Conservation (phyloP, 495 filamentous ascomycete genomes). For the Aspergillus wentii region DNA sequence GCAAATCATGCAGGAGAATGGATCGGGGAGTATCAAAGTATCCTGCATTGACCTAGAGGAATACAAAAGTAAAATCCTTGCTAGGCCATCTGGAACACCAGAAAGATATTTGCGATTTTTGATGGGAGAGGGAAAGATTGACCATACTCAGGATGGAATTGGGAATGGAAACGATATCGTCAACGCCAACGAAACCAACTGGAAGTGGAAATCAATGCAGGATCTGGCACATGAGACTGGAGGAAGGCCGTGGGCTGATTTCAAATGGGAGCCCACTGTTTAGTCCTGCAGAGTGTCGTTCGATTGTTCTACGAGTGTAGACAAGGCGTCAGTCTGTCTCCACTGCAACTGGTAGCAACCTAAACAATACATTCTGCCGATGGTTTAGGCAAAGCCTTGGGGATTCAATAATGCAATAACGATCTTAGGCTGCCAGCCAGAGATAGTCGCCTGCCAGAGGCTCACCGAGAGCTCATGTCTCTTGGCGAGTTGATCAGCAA, state of each 20-base stretch:
- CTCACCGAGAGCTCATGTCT: too few species aligned
- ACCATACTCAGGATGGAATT: slow-evolving; percentile 13
- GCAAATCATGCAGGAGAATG: slow-evolving; percentile 13
- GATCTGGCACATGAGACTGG: slow-evolving; percentile 12
- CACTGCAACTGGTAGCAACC: too few species aligned
- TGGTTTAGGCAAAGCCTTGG: too few species aligned
- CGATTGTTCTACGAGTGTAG: too few species aligned
- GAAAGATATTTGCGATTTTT: slow-evolving; percentile 18
- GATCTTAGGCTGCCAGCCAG: too few species aligned
- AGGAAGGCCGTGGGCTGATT: slow-evolving; percentile 17
- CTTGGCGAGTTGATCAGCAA: too few species aligned
- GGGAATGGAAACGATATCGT: slow-evolving; percentile 15
- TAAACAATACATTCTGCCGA: too few species aligned
- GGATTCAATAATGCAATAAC: too few species aligned
- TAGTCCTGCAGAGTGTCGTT: too few species aligned
- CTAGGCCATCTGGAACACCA: slow-evolving; percentile 7
- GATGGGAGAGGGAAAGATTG: slow-evolving; percentile 19
- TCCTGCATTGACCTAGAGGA: slow-evolving; percentile 5
- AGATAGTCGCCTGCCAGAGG: too few species aligned
- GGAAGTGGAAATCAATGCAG: slow-evolving; percentile 16
- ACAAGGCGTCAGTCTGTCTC: too few species aligned
- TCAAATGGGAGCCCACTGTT: too few species aligned
- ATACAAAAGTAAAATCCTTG: slow-evolving; percentile 8
- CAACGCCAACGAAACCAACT: slow-evolving; percentile 7
- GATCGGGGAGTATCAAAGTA: slow-evolving; percentile 16